These are phyloP conservation scores for Priceomyces melissophilus DNA, from an alignment of 805 yeast species.

Conservation along the genomic window DNA sequence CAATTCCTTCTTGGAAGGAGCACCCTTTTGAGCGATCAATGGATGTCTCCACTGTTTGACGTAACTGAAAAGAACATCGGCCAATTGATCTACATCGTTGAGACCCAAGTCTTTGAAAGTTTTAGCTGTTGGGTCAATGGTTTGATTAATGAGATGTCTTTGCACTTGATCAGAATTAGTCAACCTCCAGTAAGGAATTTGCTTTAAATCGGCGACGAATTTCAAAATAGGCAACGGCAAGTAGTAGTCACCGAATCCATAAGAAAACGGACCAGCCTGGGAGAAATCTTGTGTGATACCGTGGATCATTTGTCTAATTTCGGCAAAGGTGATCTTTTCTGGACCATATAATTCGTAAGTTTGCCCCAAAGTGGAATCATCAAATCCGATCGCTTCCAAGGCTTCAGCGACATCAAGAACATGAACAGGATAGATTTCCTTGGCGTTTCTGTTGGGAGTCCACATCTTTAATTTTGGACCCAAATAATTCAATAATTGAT, in stretches of 20 bases:
- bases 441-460: slow-evolving; percentile 63
- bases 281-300: slow-evolving; percentile 52
- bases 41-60: slow-evolving; percentile 51
- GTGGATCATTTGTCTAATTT: slow-evolving; percentile 69
- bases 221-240: slow-evolving; percentile 46
- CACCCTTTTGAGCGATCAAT: slow-evolving; percentile 45
- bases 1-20: slow-evolving; percentile 37
- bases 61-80: slow-evolving; percentile 42
- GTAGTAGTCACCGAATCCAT: slow-evolving; percentile 39
- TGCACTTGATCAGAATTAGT: slow-evolving; percentile 71
- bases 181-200: slow-evolving; percentile 42
- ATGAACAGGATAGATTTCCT: slow-evolving; percentile 67
- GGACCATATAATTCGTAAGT: slow-evolving; percentile 72
- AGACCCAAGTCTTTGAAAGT: slow-evolving; percentile 73
- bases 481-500: slow-evolving; percentile 60
- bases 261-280: slow-evolving; percentile 43
- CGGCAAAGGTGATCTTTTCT: slow-evolving; percentile 57
- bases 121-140: slow-evolving; percentile 54
- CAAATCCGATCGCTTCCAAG: slow-evolving; percentile 72
- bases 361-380: slow-evolving; percentile 76
- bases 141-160: slow-evolving; percentile 68
- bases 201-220: slow-evolving; percentile 42
- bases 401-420: slow-evolving; percentile 76
- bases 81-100: slow-evolving; percentile 37
- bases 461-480: slow-evolving; percentile 56